These are phyloP conservation scores for Ophiostoma ulmi DNA, from an alignment of 2,329 filamentous ascomycete species.

Conservation along the genomic window DNA sequence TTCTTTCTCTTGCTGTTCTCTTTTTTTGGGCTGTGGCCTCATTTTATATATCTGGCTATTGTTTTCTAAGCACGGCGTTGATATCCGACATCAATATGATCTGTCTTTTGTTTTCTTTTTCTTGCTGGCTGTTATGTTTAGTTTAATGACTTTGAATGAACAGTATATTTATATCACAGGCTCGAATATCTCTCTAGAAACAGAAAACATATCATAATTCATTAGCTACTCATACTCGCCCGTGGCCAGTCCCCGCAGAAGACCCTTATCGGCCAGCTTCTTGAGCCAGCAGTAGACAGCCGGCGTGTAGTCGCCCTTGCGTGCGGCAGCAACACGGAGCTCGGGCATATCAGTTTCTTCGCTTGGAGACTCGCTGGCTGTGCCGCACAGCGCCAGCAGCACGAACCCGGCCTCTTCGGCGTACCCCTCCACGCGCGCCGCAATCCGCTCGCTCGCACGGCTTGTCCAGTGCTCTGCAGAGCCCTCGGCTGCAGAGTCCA, in stretches of 20 bases:
- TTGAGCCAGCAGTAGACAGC: conserved; percentile 65
- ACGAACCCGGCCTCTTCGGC: conserved; percentile 40
- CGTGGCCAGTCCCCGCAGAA: conserved; percentile 38
- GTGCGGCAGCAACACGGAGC: conserved; percentile 46
- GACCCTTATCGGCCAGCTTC: conserved; percentile 61
- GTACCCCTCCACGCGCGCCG: conserved; percentile 52
- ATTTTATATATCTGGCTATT: not conserved
- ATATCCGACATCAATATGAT: not conserved
- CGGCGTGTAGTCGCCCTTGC: conserved; percentile 63
- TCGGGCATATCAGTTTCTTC: conserved; percentile 41
- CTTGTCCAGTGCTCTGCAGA: conserved; percentile 57
- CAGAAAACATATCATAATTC: not conserved
- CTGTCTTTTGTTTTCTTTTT: not conserved
- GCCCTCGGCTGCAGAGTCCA: not conserved
- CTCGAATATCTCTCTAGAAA: not conserved
- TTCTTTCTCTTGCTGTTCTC: not conserved
- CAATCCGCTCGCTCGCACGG: conserved; percentile 59
- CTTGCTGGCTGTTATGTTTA: not conserved
- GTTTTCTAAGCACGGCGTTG: not conserved
- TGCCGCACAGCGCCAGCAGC: conserved; percentile 67
- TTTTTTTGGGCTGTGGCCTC: not conserved
- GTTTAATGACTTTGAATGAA: not conserved
- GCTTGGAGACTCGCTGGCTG: conserved; percentile 37
- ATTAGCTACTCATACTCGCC: conserved; percentile 14
- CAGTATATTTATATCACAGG: not conserved